Evolutionary conservation across 768 basidiomycete species (phyloP).

Genomic region (Collybiopsis confluens): DNA sequence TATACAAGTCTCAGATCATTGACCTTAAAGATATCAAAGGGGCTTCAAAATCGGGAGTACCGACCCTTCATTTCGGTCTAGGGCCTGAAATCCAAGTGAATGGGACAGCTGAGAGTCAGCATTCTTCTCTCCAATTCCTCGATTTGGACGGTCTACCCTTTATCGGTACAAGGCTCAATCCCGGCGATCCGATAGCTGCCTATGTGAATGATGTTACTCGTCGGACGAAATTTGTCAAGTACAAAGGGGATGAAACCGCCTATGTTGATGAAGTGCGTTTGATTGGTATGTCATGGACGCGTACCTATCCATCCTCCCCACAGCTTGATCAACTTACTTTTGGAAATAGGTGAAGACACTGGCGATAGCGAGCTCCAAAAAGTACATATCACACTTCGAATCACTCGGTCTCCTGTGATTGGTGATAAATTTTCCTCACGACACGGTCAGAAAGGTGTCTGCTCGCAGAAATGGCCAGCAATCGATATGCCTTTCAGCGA

Average conservation of each 20-base stretch:
- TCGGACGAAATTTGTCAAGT: constrained; percentile 83
- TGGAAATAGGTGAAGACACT: constrained; percentile 68
- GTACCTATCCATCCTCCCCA: neutral
- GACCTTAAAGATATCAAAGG: constrained; percentile 83
- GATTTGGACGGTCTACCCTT: constrained; percentile 84
- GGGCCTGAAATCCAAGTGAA: constrained; percentile 65
- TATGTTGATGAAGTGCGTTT: constrained; percentile 91
- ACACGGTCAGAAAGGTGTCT: constrained; percentile 99
- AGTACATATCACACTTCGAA: constrained; percentile 87
- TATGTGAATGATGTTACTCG: constrained; percentile 85
- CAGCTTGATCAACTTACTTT: neutral
- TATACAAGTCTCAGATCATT: constrained; percentile 92
- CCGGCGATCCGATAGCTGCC: constrained; percentile 81
- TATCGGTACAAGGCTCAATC: constrained; percentile 61
- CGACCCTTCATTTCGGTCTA: constrained; percentile 86
- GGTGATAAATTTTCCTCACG: constrained; percentile 99
- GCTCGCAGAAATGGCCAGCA: constrained; percentile 98
- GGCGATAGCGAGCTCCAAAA: constrained; percentile 89
- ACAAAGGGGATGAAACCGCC: constrained; percentile 92
- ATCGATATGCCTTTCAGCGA: constrained; percentile 99
- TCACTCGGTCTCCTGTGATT: constrained; percentile 93
- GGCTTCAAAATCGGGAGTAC: constrained; percentile 50
- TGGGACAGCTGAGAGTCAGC: constrained; percentile 36
- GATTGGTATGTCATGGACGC: constrained; percentile 49
- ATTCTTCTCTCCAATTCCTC: constrained; percentile 46